Evolutionary conservation across 352 stramenopile genomes (phyloP), one percentile per base, ranked within the genome.

Genomic region (Globisporangium spiculum): DNA sequence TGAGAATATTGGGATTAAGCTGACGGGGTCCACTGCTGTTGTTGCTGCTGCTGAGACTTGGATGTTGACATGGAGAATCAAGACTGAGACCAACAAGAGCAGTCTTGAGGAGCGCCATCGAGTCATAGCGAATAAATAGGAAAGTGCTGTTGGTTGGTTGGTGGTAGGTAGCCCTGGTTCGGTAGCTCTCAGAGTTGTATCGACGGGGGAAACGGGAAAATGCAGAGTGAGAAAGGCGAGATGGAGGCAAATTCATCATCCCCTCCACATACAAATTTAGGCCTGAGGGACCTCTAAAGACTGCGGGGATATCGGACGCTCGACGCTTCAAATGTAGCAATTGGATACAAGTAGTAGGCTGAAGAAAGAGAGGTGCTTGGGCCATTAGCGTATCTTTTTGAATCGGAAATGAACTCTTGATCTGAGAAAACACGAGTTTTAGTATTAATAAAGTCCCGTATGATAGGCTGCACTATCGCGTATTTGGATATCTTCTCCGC

Each of bases 211-310:
- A 30, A 61, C 52, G 53, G 52, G 22, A 55, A 55, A 67, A 67
- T 67, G 52, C 52, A 27, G n/a, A 67, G 26, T 67, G 63, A 61
- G 63, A 67, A 57, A 57, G 24, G n/a, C 24, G 44, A 44, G 16
- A 41, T 18, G 12, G 12, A 38, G 22, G 41, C 41, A 48, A 48
- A 16, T 6, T n/a, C 14, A 48, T 48, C 41, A 48, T 20, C 38
- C 16, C 41, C 41, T 20, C n/a, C 14, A 48, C 41, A 20, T 14
- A 48, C 36, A 18, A 12, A 44, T 44, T 48, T 48, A 48, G 16
- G 16, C 14, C 3, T 14, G 4, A 48, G 32, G 4, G 41, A n/a
- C 8, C 41, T 48, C 41, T 20, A 48, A 48, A n/a, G 41, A 48
- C n/a, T 48, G 41, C 41, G 20, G 4, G 20, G 41, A 48, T 48